Base-by-base conservation (phyloP, 2,329 filamentous ascomycete genomes). In the Neurospora crassa region DNA sequence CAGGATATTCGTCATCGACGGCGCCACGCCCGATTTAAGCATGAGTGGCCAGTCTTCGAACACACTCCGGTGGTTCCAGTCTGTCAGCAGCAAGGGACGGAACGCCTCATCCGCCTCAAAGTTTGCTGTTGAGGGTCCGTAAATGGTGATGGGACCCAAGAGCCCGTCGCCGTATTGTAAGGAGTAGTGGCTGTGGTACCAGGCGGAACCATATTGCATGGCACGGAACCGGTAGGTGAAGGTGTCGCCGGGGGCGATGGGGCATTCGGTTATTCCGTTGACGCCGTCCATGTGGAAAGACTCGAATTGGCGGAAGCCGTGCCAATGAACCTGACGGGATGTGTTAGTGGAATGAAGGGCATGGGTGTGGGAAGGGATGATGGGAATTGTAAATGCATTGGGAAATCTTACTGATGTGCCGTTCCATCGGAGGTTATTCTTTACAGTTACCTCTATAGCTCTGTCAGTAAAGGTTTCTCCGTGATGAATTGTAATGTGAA, bases 171-270 rank as follows among this genome's bases (percentile, higher is more conserved):
- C 29, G 70, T 74, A 69, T 67, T 80, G 78, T 1, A 78, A 68
- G 1, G 75, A 73, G 69, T 77, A 79, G 68, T 80, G 78, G 11
- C 75, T 77, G 45, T 80, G 79, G 47, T 80, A 80, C 79, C 79
- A 80, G 12, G 75, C 72, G 4, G 76, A 76, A 6, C 79, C 79
- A 67, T 80, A 81, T 63, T 80, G 77, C 0, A 74, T 75, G 1
- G 77, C 79, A 11, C 72, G 73, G 72, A 76, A 80, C 5, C 69
- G 77, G 72, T 81, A 80, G 0, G 77, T 79, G 20, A 76, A 75
- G 24, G 75, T 78, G 11, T 81, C 76, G 40, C 83, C 83, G 0
- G 84, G 84, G 34, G 84, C 80, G 70, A 86, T 84, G 3, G 86
- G 85, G 74, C 86, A 88, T 40, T 70, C 47, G 20, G 72, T 73